A percentile compares a stretch with the other conserved stretches of the same genome.
Conservation (phyloP, 768 basidiomycete species). For the Amanita phalloides region DNA sequence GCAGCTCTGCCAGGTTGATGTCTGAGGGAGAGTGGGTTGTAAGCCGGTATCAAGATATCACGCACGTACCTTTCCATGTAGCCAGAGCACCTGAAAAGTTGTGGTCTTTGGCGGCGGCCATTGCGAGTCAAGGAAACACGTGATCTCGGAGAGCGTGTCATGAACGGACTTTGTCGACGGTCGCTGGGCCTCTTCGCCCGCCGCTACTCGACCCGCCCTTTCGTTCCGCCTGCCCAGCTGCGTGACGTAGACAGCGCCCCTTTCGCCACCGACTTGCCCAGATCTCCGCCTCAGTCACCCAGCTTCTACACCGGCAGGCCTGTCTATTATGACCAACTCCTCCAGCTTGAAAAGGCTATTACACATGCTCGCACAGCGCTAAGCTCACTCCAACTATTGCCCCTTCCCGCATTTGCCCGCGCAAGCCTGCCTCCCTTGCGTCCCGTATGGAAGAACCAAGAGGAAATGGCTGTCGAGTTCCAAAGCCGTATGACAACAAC, state of each 20-base stretch:
- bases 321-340: slow-evolving; percentile 63
- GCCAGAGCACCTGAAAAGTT: slow-evolving; percentile 90
- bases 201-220: slow-evolving; percentile 17
- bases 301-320: slow-evolving; percentile 80
- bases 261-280: not conserved
- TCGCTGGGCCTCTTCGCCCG: slow-evolving; percentile 11
- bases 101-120: slow-evolving; percentile 37
- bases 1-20: slow-evolving; percentile 81
- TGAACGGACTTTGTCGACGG: slow-evolving; percentile 6
- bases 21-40: slow-evolving; percentile 28
- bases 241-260: slow-evolving; percentile 7
- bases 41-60: not conserved
- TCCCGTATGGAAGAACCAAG: slow-evolving; percentile 59
- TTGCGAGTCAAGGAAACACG: slow-evolving; percentile 6
- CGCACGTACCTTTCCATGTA: slow-evolving; percentile 74
- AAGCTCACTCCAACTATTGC: slow-evolving; percentile 56
- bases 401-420: slow-evolving; percentile 64
- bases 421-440: slow-evolving; percentile 45
- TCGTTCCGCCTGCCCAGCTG: slow-evolving; percentile 25
- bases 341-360: slow-evolving; percentile 55
- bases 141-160: not conserved
- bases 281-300: slow-evolving; percentile 47
- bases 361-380: slow-evolving; percentile 47
- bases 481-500: slow-evolving; percentile 51
- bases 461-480: slow-evolving; percentile 48